Evolutionary conservation across 78 protist genomes (phyloP).

Genomic region (Bodo saltans): DNA sequence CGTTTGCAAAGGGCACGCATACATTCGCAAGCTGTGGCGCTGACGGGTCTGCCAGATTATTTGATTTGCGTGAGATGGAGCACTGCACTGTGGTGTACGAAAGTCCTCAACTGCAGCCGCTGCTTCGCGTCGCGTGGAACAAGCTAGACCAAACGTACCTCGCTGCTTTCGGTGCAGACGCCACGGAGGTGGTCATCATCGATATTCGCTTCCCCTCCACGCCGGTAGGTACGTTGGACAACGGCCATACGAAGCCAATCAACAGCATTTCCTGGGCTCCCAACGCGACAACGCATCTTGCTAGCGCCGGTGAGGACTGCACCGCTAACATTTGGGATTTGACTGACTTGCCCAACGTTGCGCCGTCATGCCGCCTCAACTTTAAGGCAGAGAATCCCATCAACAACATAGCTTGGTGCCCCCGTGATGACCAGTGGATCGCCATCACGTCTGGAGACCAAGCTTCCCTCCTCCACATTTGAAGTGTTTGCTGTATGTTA

Average conservation of each 20-base stretch:
- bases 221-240: conserved; percentile 82
- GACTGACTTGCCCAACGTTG: conserved; percentile 69
- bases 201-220: conserved; percentile 86
- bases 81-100: conserved; percentile 96
- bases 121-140: conserved; percentile 92
- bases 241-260: conserved; percentile 42
- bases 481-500: no score
- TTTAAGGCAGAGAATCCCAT: conserved; percentile 64
- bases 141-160: conserved; percentile 86
- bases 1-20: conserved; percentile 63
- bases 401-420: conserved; percentile 82
- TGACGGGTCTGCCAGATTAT: conserved; percentile 95
- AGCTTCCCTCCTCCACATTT: no score
- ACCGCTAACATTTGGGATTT: conserved; percentile 97
- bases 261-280: conserved; percentile 96
- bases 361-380: conserved; percentile 75
- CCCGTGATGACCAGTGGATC: conserved; percentile 82
- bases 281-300: conserved; percentile 85
- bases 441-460: conserved; percentile 65
- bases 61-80: conserved; percentile 89
- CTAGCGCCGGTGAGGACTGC: conserved; percentile 85
- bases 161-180: conserved; percentile 84
- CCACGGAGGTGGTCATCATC: conserved; percentile 59
- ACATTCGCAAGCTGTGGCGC: conserved; percentile 87
- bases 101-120: conserved; percentile 62